Evolutionary conservation across 108 stramenopile species (phyloP).

Genomic region (Skeletonema tropicum): DNA sequence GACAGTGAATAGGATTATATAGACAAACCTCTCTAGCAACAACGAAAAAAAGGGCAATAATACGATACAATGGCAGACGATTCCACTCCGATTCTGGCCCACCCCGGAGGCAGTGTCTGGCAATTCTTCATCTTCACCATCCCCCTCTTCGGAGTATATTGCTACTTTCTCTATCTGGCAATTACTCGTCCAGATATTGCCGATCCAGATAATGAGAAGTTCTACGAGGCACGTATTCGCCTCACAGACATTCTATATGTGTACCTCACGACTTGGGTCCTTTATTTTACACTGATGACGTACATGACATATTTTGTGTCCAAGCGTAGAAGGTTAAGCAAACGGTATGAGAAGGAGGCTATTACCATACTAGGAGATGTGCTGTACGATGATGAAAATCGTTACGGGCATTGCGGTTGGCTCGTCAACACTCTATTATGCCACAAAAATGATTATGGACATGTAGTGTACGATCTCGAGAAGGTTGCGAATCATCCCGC

Average conservation of each 20-base stretch:
- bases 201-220: conserved; percentile 36
- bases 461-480: conserved; percentile 51
- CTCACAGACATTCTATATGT: conserved; percentile 63
- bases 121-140: conserved; percentile 63
- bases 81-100: conserved; percentile 39
- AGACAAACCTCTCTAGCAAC: too few relatives aligned
- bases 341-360: conserved; percentile 58
- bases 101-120: conserved; percentile 47
- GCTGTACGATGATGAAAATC: conserved; percentile 20
- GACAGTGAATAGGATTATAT: too few relatives aligned
- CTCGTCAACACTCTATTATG: conserved; percentile 25
- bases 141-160: conserved; percentile 60
- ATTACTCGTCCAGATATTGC: conserved; percentile 46
- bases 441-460: conserved; percentile 51
- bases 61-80: conserved; percentile 14
- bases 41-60: too few relatives aligned
- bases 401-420: background rate
- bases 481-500: conserved; percentile 55
- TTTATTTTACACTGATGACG: conserved; percentile 45
- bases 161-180: conserved; percentile 68
- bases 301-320: conserved; percentile 65
- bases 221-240: conserved; percentile 36
- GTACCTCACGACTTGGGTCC: conserved; percentile 52
- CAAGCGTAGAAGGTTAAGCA: conserved; percentile 60
- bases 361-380: conserved; percentile 42